Evolutionary conservation across 371 early-diverging fungal species (phyloP), one percentile per base, ranked within the genome.

Genomic region (Apophysomyces elegans): DNA sequence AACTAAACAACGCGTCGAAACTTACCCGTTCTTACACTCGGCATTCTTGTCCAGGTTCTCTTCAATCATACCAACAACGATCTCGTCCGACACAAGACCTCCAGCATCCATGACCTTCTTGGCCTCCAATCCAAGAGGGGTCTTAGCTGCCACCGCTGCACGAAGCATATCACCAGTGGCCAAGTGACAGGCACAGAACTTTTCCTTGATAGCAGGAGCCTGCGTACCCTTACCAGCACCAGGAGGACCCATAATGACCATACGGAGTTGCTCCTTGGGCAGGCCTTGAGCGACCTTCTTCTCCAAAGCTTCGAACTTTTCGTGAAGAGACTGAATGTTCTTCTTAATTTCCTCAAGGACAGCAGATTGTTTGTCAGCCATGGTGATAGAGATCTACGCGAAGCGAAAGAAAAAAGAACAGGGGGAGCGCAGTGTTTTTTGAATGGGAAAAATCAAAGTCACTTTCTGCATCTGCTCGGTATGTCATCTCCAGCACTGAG

Each of bases 121-220:
- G 71, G 98, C 97, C 73, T 92, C 90, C 80, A 93, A 80, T 67
- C 98, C 98, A 62, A 97, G 84, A 74, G 91, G 91, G 61, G 97
- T 92, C 69, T 96, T 96, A 68, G 92, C 91, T 18, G 92, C 75
- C 61, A 98, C 96, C 69, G 98, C 99, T 56, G 95, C 96, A 61
- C 99, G 90, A 63, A 99, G 89, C 96, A 99, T 97, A 80, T 99
- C 99, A 59, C 99, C 99, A 41, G 99, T 98, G 37, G 99, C 96
- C 78, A 99, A 89, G 82, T 99, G 99, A 83, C 96, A 96, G 63
- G 95, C 86, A 74, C 93, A 94, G 89, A 86, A 97, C 79, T 90
- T 87, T 21, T 98, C 95, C 89, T 95, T 94, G 85, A 99, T 95
- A 60, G 81, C 83, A 61, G 96, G 96, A 32, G 98, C 93, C 88